These are phyloP conservation scores for Porpolomopsis calyptriformis DNA, from an alignment of 768 basidiomycete species.

Conservation along the genomic window DNA sequence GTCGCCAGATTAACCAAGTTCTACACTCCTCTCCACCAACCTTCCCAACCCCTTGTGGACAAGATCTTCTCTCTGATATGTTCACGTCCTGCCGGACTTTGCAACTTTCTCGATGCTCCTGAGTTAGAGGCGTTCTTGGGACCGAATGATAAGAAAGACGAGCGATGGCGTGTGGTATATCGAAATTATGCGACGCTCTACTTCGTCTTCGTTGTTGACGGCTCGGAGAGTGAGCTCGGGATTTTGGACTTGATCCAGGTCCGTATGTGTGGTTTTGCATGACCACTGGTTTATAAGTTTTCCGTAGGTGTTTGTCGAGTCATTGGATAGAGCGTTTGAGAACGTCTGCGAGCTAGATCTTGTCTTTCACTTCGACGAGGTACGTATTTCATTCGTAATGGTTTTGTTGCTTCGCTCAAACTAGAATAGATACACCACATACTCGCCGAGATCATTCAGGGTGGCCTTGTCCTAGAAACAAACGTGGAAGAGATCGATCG, in stretches of 20 bases:
- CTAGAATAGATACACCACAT: conserved; percentile 77
- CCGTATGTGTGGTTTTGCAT: too few relatives aligned
- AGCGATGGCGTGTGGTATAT: conserved; percentile 82
- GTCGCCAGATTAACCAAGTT: conserved; percentile 79
- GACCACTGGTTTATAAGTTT: too few relatives aligned
- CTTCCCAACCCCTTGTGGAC: conserved; percentile 60
- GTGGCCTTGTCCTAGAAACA: conserved; percentile 92
- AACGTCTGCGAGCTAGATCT: conserved; percentile 98
- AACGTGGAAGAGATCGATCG: conserved; percentile 77
- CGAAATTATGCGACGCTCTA: conserved; percentile 92
- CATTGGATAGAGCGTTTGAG: conserved; percentile 90
- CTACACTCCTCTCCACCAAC: conserved; percentile 69
- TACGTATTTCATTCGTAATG: conserved; percentile 22
- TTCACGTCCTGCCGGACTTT: conserved; percentile 69
- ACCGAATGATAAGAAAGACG: conserved; percentile 39
- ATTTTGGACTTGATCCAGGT: conserved; percentile 96
- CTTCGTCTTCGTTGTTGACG: conserved; percentile 95
- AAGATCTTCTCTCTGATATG: conserved; percentile 88
- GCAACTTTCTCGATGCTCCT: conserved; percentile 94
- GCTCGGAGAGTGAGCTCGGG: conserved; percentile 92
- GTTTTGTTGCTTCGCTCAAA: background rate
- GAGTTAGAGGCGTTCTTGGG: conserved; percentile 71
- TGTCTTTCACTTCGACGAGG: conserved; percentile 98
- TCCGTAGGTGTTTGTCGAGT: conserved; percentile 88
- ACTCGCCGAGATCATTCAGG: conserved; percentile 92